Evolutionary conservation across 2,329 filamentous ascomycete genomes (phyloP).

Genomic region (Diplodia corticola): DNA sequence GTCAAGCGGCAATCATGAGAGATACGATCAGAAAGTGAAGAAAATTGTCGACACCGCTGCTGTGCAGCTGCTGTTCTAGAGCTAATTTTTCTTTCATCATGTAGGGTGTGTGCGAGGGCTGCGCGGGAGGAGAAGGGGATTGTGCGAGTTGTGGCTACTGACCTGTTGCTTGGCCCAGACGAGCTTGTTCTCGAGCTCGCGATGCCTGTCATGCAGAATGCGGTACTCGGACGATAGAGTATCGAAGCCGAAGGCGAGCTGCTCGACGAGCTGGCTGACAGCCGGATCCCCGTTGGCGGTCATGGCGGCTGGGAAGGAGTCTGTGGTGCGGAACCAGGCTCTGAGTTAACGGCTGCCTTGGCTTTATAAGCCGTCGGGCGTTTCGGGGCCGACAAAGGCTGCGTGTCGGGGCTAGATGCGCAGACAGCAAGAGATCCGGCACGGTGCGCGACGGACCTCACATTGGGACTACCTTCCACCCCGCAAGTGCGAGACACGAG

Average conservation of each 20-base stretch:
- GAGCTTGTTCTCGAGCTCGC: constrained; percentile 49
- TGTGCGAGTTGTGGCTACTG: constrained; percentile 28
- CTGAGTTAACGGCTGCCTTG: constrained; percentile 12
- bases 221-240: constrained; percentile 50
- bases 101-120: constrained; percentile 25
- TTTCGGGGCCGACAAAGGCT: constrained; percentile 13
- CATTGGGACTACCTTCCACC: constrained; percentile 18
- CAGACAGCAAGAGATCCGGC: constrained; percentile 16
- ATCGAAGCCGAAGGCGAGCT: constrained; percentile 50
- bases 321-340: constrained; percentile 2
- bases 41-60: constrained; percentile 45
- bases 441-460: constrained; percentile 9
- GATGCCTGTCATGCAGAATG: constrained; percentile 46
- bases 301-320: constrained; percentile 11
- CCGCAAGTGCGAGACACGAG: constrained; percentile 8
- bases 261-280: constrained; percentile 40
- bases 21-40: constrained; percentile 38
- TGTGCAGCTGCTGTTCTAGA: constrained; percentile 54
- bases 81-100: constrained; percentile 50
- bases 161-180: constrained; percentile 53
- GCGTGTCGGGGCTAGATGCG: constrained; percentile 15
- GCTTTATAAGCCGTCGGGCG: constrained; percentile 22
- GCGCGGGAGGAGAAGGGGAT: background rate
- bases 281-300: constrained; percentile 21
- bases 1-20: no score